Conservation (phyloP, 345 rosid species). For the Triadica sebifera region DNA sequence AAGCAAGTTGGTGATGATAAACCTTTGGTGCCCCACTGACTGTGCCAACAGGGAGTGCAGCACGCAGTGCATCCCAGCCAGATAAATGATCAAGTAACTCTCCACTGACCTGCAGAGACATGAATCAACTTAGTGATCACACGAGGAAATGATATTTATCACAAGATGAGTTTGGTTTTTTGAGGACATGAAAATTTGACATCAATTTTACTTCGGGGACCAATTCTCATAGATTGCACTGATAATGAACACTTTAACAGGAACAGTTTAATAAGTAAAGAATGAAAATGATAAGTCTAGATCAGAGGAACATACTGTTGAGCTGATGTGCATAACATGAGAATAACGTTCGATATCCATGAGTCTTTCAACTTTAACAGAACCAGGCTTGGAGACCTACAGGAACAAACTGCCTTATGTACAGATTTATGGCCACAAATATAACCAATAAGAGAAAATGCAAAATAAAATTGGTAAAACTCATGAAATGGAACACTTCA, state of each 20-base stretch:
- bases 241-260: not conserved
- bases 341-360: constrained; percentile 91
- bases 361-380: constrained; percentile 87
- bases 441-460: not conserved
- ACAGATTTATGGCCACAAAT: not conserved
- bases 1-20: constrained; percentile 1
- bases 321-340: constrained; percentile 98
- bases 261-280: not conserved
- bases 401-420: constrained; percentile 12
- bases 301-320: constrained; percentile 51
- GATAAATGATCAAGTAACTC: constrained; percentile 71
- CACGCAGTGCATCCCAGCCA: constrained; percentile 90
- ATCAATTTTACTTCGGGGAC: not conserved
- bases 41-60: constrained; percentile 92
- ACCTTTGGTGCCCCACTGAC: constrained; percentile 99
- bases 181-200: not conserved
- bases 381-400: constrained; percentile 82
- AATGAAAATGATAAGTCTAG: not conserved
- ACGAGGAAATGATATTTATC: not conserved
- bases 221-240: not conserved
- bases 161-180: not conserved
- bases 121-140: not conserved
- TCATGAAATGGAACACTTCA: not conserved
- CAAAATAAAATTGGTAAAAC: too few relatives aligned
- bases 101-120: constrained; percentile 60